A percentile compares a stretch with the other conserved stretches of the same genome.
These are phyloP conservation scores for Jatropha podagrica DNA, from an alignment of 441 rosid genomes.

Conservation along the genomic window DNA sequence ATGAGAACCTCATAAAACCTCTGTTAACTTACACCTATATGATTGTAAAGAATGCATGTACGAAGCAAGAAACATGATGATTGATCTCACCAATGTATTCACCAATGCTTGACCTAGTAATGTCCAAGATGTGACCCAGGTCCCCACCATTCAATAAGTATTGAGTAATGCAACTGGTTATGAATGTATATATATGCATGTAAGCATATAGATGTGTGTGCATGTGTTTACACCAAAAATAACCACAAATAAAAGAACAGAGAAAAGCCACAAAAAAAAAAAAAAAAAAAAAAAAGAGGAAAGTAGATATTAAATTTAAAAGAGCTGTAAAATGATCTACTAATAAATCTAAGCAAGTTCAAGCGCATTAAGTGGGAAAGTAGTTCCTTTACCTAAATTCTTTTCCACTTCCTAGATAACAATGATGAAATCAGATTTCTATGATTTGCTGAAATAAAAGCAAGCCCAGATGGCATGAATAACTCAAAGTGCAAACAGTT, in stretches of 20 bases:
- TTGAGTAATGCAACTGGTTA: not conserved
- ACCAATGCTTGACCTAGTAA: no score
- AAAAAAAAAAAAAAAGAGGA: not conserved
- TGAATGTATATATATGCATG: no score
- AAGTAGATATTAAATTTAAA: not conserved
- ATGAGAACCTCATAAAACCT: not conserved
- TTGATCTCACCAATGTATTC: not conserved
- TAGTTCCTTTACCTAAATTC: conserved; percentile 2
- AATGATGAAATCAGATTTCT: conserved; percentile 1
- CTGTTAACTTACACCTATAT: not conserved
- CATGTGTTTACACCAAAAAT: no score
- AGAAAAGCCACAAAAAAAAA: not conserved
- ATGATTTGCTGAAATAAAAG: not conserved
- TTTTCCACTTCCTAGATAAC: not conserved
- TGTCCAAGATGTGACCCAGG: not conserved
- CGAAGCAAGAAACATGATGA: not conserved
- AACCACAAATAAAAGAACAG: not conserved
- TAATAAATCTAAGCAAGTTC: not conserved
- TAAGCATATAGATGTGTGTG: no score
- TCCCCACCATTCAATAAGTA: not conserved
- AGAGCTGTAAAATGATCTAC: not conserved
- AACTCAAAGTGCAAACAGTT: conserved; percentile 8
- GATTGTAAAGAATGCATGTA: not conserved
- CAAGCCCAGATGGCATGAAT: not conserved
- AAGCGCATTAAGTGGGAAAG: not conserved